These are phyloP conservation scores for Fusarium beomiforme DNA, from an alignment of 2,329 filamentous ascomycete genomes.

Conservation along the genomic window DNA sequence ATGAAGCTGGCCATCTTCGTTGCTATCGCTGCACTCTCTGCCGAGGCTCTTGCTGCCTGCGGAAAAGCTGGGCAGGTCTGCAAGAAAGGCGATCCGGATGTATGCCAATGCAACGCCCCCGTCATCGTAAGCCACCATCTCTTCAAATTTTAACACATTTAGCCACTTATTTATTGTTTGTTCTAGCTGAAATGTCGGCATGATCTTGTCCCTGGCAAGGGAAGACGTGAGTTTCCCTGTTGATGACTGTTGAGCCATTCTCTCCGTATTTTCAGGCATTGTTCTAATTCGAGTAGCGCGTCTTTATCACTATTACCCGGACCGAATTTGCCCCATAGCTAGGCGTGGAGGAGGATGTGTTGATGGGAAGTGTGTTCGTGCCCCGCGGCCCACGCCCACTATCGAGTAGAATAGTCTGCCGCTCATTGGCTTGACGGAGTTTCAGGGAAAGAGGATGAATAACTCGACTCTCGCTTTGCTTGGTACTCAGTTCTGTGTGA, in stretches of 20 bases:
- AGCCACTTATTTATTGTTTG: rapidly evolving
- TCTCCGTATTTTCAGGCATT: not conserved
- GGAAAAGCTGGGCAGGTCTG: not conserved
- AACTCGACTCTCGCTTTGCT: too few species aligned
- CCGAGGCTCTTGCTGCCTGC: not conserved
- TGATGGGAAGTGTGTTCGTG: not conserved
- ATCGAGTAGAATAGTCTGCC: too few species aligned
- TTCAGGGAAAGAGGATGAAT: too few species aligned
- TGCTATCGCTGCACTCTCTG: not conserved
- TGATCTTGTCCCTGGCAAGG: not conserved
- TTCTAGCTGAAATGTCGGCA: not conserved
- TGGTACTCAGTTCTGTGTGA: too few species aligned
- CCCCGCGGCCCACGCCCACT: not conserved
- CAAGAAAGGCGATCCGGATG: not conserved
- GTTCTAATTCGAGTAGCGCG: not conserved
- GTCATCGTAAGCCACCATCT: not conserved
- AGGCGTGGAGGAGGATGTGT: not conserved
- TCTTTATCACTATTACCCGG: not conserved
- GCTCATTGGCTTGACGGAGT: too few species aligned
- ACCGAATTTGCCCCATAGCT: not conserved
- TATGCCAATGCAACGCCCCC: not conserved
- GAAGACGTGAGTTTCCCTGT: not conserved
- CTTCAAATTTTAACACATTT: rapidly evolving
- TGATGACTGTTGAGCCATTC: not conserved
- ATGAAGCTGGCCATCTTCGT: constrained; percentile 3